Percentiles rank a stretch among this genome's conserved stretches.
Evolutionary conservation across 164 flowering plant genomes (phyloP).

Genomic region (Houttuynia cordata): DNA sequence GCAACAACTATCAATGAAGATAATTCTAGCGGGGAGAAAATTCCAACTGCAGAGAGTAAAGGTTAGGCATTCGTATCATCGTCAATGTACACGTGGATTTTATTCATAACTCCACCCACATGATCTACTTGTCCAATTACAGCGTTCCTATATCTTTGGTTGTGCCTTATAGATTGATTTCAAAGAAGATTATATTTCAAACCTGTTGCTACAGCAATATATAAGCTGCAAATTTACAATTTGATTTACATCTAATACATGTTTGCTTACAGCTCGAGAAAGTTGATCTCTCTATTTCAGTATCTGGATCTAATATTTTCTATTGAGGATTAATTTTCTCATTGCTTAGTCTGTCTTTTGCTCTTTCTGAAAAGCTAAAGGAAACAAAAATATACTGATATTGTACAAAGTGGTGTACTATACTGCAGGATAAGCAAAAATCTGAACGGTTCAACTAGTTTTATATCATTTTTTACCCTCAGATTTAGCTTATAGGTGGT

Average conservation of each 20-base stretch:
- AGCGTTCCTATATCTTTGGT: background rate
- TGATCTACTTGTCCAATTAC: background rate
- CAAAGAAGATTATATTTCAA: background rate
- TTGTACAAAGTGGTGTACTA: background rate
- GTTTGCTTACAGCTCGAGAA: no score
- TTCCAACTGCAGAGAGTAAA: constrained; percentile 85
- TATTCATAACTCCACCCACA: background rate
- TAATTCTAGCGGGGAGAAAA: constrained; percentile 36
- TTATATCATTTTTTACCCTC: no score
- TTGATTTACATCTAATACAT: no score
- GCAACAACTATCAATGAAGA: constrained; percentile 58
- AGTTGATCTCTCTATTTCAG: no score
- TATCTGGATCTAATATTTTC: no score
- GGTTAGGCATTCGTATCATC: constrained; percentile 29
- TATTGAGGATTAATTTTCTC: no score
- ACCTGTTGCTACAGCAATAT: no score
- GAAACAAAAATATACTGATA: no score
- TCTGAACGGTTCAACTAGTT: background rate
- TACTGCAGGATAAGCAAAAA: background rate
- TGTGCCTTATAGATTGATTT: background rate
- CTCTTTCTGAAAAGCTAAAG: no score
- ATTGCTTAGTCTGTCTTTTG: no score
- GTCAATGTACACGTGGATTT: background rate
- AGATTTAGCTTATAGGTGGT: background rate
- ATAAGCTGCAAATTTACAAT: no score